Base-by-base conservation (phyloP, 345 rosid species). In the Eucalyptus albens region DNA sequence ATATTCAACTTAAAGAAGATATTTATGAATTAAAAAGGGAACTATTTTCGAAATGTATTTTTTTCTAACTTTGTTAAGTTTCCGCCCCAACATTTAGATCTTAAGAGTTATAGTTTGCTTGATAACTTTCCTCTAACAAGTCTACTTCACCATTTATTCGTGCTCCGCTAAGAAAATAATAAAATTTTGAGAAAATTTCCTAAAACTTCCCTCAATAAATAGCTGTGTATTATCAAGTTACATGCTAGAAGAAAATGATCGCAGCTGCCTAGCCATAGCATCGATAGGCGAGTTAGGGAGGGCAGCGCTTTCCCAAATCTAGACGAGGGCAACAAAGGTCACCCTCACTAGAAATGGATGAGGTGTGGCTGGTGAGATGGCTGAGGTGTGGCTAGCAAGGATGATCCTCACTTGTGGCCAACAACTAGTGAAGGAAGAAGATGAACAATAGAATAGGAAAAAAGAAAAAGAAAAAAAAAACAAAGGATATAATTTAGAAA, bases 381-480 rank as follows among this genome's bases (percentile, higher is more conserved):
- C 0, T 9, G 22, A 16, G 42, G 12, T 21, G 6, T 33, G 42
- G 40, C 22, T 5, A 11, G 81, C 7, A 3, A 16, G 12, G 55
- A 40, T 2, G 2, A 33, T 11, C 45, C 45, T 72, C 8, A 1
- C 82, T 72, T 33, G 44, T 72, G 82, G 14, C 45, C 13, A 17
- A 37, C 24, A 33, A 33, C 26, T 33, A 22, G 6, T 0, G 0
- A 26, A 10, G 29, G 29, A 24, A 56, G 24, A 11, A 72, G 26
- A 72, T 3, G 7, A 33, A 33, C 7, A 21, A 21, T 19, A 19
- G 24, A 33, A 33, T 9, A 33, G 42, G 13, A 0, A 19, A 69
- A 69, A 69, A 69, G 5, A 31, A 6, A 2, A 1, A 15, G 4
- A 3, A 12, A 0, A 1, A 67, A n/a, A 4, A 65, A 55, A 21